Conservation (phyloP, 495 filamentous ascomycete genomes). For the Sordaria brevicollis region DNA sequence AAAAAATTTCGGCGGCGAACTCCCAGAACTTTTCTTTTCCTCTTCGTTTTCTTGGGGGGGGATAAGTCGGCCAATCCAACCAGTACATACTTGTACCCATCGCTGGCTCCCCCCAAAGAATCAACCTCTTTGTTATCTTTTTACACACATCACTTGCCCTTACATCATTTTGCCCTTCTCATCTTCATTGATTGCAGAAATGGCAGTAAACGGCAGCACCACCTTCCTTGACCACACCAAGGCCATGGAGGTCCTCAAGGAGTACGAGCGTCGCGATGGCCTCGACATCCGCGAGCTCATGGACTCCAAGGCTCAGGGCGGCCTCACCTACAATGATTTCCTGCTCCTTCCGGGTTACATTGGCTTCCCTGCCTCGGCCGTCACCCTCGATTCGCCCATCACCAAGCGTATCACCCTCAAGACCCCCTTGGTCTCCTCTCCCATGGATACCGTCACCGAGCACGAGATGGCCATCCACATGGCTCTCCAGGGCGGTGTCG, state of each 20-base stretch:
- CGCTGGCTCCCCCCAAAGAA: slow-evolving; percentile 20
- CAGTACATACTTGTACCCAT: slow-evolving; percentile 11
- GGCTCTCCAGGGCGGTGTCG: slow-evolving; percentile 90
- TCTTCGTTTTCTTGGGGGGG: slow-evolving; percentile 22
- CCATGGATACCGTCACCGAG: slow-evolving; percentile 99
- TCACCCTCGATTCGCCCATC: slow-evolving; percentile 78
- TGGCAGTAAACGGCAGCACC: slow-evolving; percentile 55
- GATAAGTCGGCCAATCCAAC: slow-evolving; percentile 21
- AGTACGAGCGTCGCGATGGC: slow-evolving; percentile 70
- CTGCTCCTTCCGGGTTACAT: slow-evolving; percentile 49
- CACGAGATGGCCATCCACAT: slow-evolving; percentile 99
- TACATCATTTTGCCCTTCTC: slow-evolving; percentile 1
- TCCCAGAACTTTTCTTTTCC: slow-evolving; percentile 14
- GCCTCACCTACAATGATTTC: slow-evolving; percentile 71
- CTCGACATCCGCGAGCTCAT: slow-evolving; percentile 73
- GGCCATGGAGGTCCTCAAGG: slow-evolving; percentile 68
- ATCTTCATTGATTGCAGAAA: slow-evolving; percentile 23
- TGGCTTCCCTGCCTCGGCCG: slow-evolving; percentile 82
- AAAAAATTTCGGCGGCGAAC: slow-evolving; percentile 14
- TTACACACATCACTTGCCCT: background rate
- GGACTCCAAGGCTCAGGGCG: slow-evolving; percentile 78
- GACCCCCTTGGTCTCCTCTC: slow-evolving; percentile 89
- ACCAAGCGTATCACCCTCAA: slow-evolving; percentile 92
- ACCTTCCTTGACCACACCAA: slow-evolving; percentile 41
- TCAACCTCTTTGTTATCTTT: slow-evolving; percentile 2